These are phyloP conservation scores for Backusella macrospora DNA, from an alignment of 192 early-diverging fungal species.

Conservation along the genomic window DNA sequence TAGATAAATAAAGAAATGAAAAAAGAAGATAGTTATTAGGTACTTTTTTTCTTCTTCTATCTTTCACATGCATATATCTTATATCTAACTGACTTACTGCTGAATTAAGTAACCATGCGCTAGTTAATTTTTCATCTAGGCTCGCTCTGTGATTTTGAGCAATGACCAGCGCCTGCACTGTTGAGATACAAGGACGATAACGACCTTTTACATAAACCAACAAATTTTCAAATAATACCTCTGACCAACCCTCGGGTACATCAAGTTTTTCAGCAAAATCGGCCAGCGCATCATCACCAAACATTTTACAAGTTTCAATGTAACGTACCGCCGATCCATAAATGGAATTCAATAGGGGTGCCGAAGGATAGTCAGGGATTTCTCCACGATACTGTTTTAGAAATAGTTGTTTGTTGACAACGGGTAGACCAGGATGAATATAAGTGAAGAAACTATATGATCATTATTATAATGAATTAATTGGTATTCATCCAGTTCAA, in stretches of 20 bases:
- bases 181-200: slow-evolving; percentile 34
- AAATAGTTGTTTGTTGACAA: slow-evolving; percentile 68
- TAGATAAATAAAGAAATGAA: not conserved
- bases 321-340: slow-evolving; percentile 39
- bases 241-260: slow-evolving; percentile 33
- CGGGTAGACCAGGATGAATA: slow-evolving; percentile 71
- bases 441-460: slow-evolving; percentile 59
- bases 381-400: slow-evolving; percentile 45
- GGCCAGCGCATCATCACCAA: slow-evolving; percentile 23
- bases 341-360: slow-evolving; percentile 36
- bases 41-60: not conserved
- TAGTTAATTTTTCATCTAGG: slow-evolving; percentile 30
- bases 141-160: slow-evolving; percentile 38
- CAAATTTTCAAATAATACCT: slow-evolving; percentile 37
- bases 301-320: slow-evolving; percentile 31
- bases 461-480: not conserved
- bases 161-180: slow-evolving; percentile 38
- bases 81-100: slow-evolving; percentile 18
- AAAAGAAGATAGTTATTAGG: not conserved
- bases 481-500: no score
- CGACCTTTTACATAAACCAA: slow-evolving; percentile 27
- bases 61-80: not conserved
- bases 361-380: slow-evolving; percentile 30
- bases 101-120: slow-evolving; percentile 36
- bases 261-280: slow-evolving; percentile 27